phyloP scores from a whole-genome alignment of 2,329 filamentous ascomycete genomes.

The Epichloe festucae region DNA sequence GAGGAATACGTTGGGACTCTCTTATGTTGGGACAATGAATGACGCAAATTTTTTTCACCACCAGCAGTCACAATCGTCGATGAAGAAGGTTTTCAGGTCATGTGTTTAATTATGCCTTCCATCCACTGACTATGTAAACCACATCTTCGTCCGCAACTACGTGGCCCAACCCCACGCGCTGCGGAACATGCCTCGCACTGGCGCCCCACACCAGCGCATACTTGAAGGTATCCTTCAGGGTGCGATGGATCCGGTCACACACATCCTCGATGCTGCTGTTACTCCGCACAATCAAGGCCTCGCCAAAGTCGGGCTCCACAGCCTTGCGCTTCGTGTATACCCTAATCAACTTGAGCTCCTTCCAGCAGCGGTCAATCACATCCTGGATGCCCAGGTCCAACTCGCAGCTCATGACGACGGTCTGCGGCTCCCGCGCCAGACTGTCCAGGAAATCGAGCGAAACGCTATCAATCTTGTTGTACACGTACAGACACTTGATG shows the following conservation, averaged over 20 bases:
- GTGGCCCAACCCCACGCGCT: slow-evolving; percentile 80
- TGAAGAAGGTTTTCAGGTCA: neutral
- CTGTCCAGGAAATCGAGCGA: slow-evolving; percentile 87
- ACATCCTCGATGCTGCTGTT: slow-evolving; percentile 92
- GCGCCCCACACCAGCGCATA: slow-evolving; percentile 97
- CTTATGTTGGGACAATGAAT: neutral
- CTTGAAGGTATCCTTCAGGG: slow-evolving; percentile 96
- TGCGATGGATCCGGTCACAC: slow-evolving; percentile 88
- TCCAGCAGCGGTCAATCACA: slow-evolving; percentile 90
- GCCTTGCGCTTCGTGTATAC: slow-evolving; percentile 97
- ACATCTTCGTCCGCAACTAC: slow-evolving; percentile 59
- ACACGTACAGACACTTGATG: slow-evolving; percentile 88
- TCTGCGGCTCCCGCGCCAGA: slow-evolving; percentile 83
- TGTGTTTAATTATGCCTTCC: slow-evolving; percentile 37
- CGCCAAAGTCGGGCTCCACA: slow-evolving; percentile 72
- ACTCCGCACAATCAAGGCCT: slow-evolving; percentile 83
- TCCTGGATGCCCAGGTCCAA: slow-evolving; percentile 86
- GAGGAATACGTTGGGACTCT: neutral
- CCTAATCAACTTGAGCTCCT: slow-evolving; percentile 77
- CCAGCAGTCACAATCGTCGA: neutral
- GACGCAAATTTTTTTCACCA: neutral
- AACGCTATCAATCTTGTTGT: slow-evolving; percentile 98
- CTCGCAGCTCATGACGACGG: slow-evolving; percentile 95
- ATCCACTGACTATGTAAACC: slow-evolving; percentile 53
- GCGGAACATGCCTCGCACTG: slow-evolving; percentile 86